Evolutionary conservation across 306 rosid species (phyloP).

Genomic region (Vigna trinervia): DNA sequence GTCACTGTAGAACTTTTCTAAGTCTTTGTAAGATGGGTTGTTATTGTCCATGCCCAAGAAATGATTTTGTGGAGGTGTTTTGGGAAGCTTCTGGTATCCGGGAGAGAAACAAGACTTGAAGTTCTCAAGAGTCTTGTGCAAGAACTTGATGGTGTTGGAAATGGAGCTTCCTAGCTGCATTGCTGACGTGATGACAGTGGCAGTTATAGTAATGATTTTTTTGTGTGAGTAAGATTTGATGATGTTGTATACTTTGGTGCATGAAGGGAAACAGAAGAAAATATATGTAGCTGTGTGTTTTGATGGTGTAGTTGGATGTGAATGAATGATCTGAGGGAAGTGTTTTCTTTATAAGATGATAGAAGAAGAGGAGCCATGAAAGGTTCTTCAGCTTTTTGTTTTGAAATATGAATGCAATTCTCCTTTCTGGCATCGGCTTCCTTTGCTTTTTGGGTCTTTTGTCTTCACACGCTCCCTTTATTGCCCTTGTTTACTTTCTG

Average conservation of each 20-base stretch:
- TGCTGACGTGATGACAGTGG: slow-evolving; percentile 15
- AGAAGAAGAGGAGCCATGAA: slow-evolving; percentile 60
- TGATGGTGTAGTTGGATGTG: slow-evolving; percentile 35
- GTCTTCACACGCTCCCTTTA: slow-evolving; percentile 69
- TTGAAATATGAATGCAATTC: slow-evolving; percentile 15
- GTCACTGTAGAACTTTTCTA: slow-evolving; percentile 62
- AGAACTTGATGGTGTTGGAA: slow-evolving; percentile 74
- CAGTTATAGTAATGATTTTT: not conserved
- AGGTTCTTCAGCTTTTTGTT: slow-evolving; percentile 48
- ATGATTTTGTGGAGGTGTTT: slow-evolving; percentile 49
- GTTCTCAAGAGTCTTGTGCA: slow-evolving; percentile 60
- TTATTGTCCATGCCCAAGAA: slow-evolving; percentile 28
- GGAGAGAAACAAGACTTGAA: slow-evolving; percentile 72
- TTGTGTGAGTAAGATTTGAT: slow-evolving; percentile 1
- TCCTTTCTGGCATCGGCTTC: slow-evolving; percentile 33
- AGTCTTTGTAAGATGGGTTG: slow-evolving; percentile 44
- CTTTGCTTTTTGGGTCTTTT: slow-evolving; percentile 47
- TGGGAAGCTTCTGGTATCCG: slow-evolving; percentile 72
- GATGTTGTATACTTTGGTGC: slow-evolving; percentile 35
- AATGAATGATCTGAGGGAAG: slow-evolving; percentile 37
- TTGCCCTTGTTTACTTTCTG: slow-evolving; percentile 37
- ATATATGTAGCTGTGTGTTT: slow-evolving; percentile 13
- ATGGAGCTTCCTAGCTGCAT: slow-evolving; percentile 73
- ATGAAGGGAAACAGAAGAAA: not conserved
- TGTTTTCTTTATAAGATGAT: slow-evolving; percentile 57